phyloP scores from a whole-genome alignment of 179 eudicot genomes.

The Carnegiea gigantea region DNA sequence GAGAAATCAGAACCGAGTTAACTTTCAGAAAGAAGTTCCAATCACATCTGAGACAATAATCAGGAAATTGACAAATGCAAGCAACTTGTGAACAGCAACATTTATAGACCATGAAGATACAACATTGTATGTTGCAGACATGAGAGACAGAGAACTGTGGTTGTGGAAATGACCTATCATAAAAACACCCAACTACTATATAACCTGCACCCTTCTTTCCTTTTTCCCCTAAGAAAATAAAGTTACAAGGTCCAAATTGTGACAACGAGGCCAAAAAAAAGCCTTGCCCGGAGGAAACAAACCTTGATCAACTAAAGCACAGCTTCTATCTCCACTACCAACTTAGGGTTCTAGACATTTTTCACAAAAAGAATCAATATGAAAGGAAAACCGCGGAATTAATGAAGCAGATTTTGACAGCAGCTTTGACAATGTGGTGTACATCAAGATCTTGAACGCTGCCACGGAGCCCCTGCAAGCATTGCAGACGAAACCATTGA shows the following conservation, averaged over 20 bases:
- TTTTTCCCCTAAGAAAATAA: neutral
- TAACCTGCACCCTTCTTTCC: neutral
- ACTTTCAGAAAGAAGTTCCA: neutral
- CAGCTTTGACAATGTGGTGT: neutral
- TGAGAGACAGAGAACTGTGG: neutral
- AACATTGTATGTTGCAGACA: neutral
- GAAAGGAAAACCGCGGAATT: neutral
- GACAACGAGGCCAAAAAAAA: neutral
- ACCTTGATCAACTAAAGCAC: slow-evolving; percentile 4
- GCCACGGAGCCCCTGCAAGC: slow-evolving; percentile 11
- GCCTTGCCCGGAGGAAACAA: neutral
- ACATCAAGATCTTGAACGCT: neutral
- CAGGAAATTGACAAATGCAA: neutral
- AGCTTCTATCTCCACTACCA: slow-evolving; percentile 13
- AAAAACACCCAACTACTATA: slow-evolving; percentile 7
- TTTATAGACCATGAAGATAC: neutral
- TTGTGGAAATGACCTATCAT: neutral
- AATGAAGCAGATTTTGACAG: neutral
- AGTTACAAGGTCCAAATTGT: slow-evolving; percentile 13
- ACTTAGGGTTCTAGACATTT: slow-evolving; percentile 11
- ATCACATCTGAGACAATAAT: neutral
- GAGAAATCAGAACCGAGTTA: too few relatives aligned
- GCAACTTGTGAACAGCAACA: neutral
- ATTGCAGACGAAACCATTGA: neutral
- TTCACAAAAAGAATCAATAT: slow-evolving; percentile 22